These are phyloP conservation scores for Melanopsichium pennsylvanicum DNA, from an alignment of 1,284 basidiomycete species.

Conservation along the genomic window DNA sequence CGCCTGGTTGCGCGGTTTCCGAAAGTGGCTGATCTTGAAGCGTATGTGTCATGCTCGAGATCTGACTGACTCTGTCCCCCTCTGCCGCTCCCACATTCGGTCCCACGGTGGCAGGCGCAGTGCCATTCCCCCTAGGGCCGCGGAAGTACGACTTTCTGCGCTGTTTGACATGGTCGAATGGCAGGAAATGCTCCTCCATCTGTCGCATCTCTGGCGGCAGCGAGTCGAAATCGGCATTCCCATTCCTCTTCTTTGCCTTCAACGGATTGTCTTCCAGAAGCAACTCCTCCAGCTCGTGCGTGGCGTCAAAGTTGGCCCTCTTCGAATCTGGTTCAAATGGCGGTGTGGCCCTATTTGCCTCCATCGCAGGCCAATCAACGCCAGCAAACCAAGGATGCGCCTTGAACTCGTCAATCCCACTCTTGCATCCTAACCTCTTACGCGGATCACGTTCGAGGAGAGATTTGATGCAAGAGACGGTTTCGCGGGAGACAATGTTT, in stretches of 20 bases:
- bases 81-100: constrained; percentile 5
- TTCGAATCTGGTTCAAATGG: constrained; percentile 96
- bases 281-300: constrained; percentile 94
- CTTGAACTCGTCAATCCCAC: constrained; percentile 73
- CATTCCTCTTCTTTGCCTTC: constrained; percentile 90
- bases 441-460: constrained; percentile 83
- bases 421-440: constrained; percentile 82
- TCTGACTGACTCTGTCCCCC: constrained; percentile 35
- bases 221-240: constrained; percentile 82
- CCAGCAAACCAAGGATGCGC: constrained; percentile 84
- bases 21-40: constrained; percentile 57
- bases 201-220: constrained; percentile 89
- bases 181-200: constrained; percentile 85
- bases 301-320: constrained; percentile 99
- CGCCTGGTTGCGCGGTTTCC: constrained; percentile 25
- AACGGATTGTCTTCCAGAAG: constrained; percentile 95
- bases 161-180: constrained; percentile 62
- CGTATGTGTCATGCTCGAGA: constrained; percentile 43
- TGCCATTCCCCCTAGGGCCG: constrained; percentile 1
- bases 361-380: constrained; percentile 84
- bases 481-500: constrained; percentile 51
- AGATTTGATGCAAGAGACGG: constrained; percentile 47
- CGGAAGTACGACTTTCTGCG: constrained; percentile 53
- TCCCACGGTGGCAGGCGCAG: neutral
- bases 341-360: constrained; percentile 77